Evolutionary conservation across 768 basidiomycete species (phyloP), one percentile per base, ranked within the genome.

Genomic region (Pleurotus tuber-regium): DNA sequence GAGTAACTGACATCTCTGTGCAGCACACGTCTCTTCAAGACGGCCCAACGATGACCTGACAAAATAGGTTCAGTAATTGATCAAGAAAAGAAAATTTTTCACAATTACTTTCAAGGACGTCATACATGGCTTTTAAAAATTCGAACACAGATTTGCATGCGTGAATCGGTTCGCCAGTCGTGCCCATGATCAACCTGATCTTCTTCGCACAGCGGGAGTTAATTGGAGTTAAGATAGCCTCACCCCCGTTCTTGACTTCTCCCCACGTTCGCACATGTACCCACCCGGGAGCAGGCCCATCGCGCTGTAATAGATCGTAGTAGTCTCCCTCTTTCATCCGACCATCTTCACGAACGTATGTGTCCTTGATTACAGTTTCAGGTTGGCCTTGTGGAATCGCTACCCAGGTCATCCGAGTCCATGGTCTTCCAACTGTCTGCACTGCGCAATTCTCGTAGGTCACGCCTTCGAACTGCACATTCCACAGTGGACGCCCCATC

Each of bases 41-140:
- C n/a, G n/a, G n/a, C n/a, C n/a, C n/a, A n/a, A n/a, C n/a, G n/a
- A n/a, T n/a, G n/a, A n/a, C n/a, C n/a, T n/a, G n/a, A n/a, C n/a
- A n/a, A n/a, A n/a, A n/a, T n/a, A n/a, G n/a, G n/a, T n/a, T n/a
- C n/a, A n/a, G n/a, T n/a, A n/a, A n/a, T n/a, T n/a, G n/a, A n/a
- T n/a, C n/a, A n/a, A n/a, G n/a, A n/a, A n/a, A n/a, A n/a, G n/a
- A n/a, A n/a, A n/a, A n/a, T n/a, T n/a, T n/a, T n/a, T n/a, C n/a
- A n/a, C n/a, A n/a, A n/a, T n/a, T 9, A 50, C 49, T 36, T 50
- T 50, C 49, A 16, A 50, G 49, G 16, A 24, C n/a, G 21, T 50
- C 49, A 21, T 50, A 50, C 49, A 50, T 39, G 5, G 40, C 49
- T n/a, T 40, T 50, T 4, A 50, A 16, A 40, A 50, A 50, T 5